Percentiles rank a stretch among this genome's conserved stretches.
Evolutionary conservation across 208 protist species (phyloP).

Genomic region (Phytomonas francai): DNA sequence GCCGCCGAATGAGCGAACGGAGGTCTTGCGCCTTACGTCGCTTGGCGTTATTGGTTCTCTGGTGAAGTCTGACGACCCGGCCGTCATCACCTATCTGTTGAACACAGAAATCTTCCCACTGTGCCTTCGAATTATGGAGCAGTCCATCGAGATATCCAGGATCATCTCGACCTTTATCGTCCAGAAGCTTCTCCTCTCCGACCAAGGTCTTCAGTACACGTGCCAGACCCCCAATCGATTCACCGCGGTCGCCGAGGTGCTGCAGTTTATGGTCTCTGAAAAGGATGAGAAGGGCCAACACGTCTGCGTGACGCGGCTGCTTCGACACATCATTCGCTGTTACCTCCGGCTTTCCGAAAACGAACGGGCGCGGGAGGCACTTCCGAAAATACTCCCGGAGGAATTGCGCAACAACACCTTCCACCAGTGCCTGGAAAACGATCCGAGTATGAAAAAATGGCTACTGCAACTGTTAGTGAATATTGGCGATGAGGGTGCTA

Average conservation of each 20-base stretch:
- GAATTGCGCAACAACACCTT: conserved; percentile 86
- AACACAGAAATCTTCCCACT: conserved; percentile 99
- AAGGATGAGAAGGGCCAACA: conserved; percentile 42
- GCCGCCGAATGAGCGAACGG: conserved; percentile 88
- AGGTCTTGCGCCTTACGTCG: conserved; percentile 96
- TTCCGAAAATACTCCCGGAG: conserved; percentile 67
- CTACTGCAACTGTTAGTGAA: conserved; percentile 79
- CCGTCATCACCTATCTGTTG: conserved; percentile 96
- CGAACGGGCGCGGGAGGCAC: conserved; percentile 59
- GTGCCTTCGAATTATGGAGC: conserved; percentile 99
- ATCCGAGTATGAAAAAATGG: conserved; percentile 65
- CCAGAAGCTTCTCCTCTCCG: conserved; percentile 98
- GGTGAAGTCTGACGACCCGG: conserved; percentile 89
- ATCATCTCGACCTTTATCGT: conserved; percentile 99
- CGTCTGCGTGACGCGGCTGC: conserved; percentile 85
- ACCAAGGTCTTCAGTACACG: conserved; percentile 96
- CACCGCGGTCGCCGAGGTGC: conserved; percentile 92
- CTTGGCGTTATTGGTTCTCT: conserved; percentile 98
- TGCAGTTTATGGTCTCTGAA: conserved; percentile 93
- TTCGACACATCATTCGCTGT: conserved; percentile 98
- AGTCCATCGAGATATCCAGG: conserved; percentile 94
- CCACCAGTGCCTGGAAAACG: conserved; percentile 51
- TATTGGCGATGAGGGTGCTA: conserved; percentile 68
- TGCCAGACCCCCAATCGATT: conserved; percentile 95
- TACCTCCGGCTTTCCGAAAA: conserved; percentile 97